These are phyloP conservation scores for Exophiala alcalophila DNA, from an alignment of 2,329 filamentous ascomycete genomes.

Conservation along the genomic window DNA sequence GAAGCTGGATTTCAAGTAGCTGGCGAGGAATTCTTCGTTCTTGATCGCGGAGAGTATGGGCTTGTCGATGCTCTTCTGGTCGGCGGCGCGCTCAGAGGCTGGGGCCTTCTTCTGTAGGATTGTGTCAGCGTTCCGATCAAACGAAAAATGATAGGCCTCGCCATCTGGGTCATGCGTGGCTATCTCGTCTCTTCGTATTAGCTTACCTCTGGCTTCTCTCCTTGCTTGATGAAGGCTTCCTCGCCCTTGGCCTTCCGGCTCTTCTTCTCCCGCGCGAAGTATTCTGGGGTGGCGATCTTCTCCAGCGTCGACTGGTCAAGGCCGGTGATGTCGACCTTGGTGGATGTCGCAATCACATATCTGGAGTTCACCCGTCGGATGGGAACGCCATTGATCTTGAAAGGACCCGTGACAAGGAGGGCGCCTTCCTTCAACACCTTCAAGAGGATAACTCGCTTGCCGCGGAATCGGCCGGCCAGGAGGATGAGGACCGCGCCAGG, in stretches of 20 bases:
- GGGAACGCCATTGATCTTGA: slow-evolving; percentile 99
- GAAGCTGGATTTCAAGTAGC: slow-evolving; percentile 95
- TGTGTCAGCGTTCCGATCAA: slow-evolving; percentile 31
- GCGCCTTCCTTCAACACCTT: slow-evolving; percentile 97
- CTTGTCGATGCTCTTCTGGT: slow-evolving; percentile 99
- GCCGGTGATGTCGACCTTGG: slow-evolving; percentile 62
- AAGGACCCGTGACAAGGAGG: slow-evolving; percentile 97
- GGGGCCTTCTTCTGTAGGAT: slow-evolving; percentile 86
- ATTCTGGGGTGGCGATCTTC: slow-evolving; percentile 85
- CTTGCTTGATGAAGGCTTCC: slow-evolving; percentile 99
- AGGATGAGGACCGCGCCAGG: slow-evolving; percentile 97
- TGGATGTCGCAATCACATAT: slow-evolving; percentile 52
- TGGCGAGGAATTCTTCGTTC: slow-evolving; percentile 91
- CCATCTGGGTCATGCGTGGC: too few relatives aligned
- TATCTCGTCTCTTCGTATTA: not conserved
- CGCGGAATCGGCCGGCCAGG: slow-evolving; percentile 98
- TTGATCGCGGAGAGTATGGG: slow-evolving; percentile 91
- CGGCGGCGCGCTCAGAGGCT: slow-evolving; percentile 82
- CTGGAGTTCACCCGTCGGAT: slow-evolving; percentile 67
- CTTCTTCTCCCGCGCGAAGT: slow-evolving; percentile 95
- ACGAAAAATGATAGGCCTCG: not conserved
- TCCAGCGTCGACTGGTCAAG: slow-evolving; percentile 69
- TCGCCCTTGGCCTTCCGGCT: slow-evolving; percentile 90
- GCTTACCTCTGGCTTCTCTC: slow-evolving; percentile 93
- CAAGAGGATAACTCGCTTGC: slow-evolving; percentile 99